Conservation (phyloP, 306 rosid species). For the Glycyrrhiza uralensis region DNA sequence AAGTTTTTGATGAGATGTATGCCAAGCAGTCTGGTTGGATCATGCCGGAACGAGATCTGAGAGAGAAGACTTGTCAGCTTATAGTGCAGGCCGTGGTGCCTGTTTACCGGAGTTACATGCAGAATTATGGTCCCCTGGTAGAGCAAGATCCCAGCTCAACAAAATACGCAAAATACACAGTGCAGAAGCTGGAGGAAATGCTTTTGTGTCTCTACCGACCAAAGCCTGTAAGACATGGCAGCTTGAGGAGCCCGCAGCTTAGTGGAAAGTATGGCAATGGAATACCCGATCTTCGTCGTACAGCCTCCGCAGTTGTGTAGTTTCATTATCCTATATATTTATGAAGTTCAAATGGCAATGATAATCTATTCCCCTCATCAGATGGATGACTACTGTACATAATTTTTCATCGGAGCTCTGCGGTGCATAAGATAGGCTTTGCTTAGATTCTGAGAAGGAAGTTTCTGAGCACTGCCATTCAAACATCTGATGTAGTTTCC, state of each 20-base stretch:
- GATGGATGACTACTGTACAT: slow-evolving; percentile 49
- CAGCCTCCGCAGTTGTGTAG: slow-evolving; percentile 78
- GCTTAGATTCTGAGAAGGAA: slow-evolving; percentile 26
- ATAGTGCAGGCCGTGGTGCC: slow-evolving; percentile 96
- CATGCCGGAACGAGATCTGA: slow-evolving; percentile 65
- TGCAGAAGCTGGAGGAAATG: slow-evolving; percentile 91
- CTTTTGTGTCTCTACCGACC: slow-evolving; percentile 73
- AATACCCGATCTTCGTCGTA: slow-evolving; percentile 65
- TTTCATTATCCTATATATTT: slow-evolving; percentile 15
- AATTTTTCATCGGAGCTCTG: slow-evolving; percentile 36
- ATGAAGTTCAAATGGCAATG: slow-evolving; percentile 15
- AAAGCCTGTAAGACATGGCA: slow-evolving; percentile 68
- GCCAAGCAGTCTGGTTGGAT: slow-evolving; percentile 74
- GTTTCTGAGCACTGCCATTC: slow-evolving; percentile 19
- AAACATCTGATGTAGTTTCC: slow-evolving; percentile 32
- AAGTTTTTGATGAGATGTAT: slow-evolving; percentile 82
- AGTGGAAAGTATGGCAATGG: slow-evolving; percentile 70
- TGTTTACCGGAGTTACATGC: slow-evolving; percentile 98
- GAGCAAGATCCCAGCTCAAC: slow-evolving; percentile 84
- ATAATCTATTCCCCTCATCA: background rate
- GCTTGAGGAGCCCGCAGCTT: slow-evolving; percentile 67
- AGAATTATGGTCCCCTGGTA: slow-evolving; percentile 95
- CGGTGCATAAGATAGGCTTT: slow-evolving; percentile 4
- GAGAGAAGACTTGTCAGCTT: slow-evolving; percentile 86
- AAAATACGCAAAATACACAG: slow-evolving; percentile 82